Base-by-base conservation (phyloP, 306 rosid species). In the Chamaecrista fasciculata region DNA sequence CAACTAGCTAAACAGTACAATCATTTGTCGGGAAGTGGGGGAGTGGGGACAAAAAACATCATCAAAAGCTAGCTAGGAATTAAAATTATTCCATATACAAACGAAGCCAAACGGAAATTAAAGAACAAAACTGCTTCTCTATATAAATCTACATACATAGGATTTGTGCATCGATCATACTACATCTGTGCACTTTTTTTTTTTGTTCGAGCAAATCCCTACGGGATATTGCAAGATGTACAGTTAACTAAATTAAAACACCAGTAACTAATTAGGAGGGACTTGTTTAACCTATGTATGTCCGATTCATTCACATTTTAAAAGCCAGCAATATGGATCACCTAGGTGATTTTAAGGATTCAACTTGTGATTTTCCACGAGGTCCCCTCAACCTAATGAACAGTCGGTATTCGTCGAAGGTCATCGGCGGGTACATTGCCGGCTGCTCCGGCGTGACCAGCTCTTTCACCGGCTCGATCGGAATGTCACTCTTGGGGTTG, bases 401-500 rank as follows among this genome's bases (percentile, higher is more conserved):
- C 29, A 89, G 91, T n/a, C 96, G 72, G 39, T 92, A 92, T 60
- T 93, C 82, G 42, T 93, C 90, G n/a, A 86, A 93, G 2, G 98
- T 93, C 97, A 86, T 93, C 0, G 98, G 40, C 0, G 76, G 58
- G 20, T 90, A 93, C 0, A 86, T 69, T 5, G 97, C 71, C 0
- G 98, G 97, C 5, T 2, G 85, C 0, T 88, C 79, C 0, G 50
- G 47, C 2, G 90, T 73, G 39, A 90, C 75, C 2, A 93, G 71
- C 74, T 82, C 97, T 29, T 82, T 83, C 19, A 76, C 70, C 18
- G 98, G 97, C 43, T 70, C 87, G 1, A 93, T 86, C 1, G 87
- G 94, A 40, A 93, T 88, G 53, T 90, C 85, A 36, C 98, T 85
- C 76, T 86, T 90, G 0, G 98, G 98, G 49, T 93, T 93, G 85